Evolutionary conservation across 257 asterid genomes (phyloP), one percentile per base, ranked within the genome.

Genomic region (Ocimum tenuiflorum): DNA sequence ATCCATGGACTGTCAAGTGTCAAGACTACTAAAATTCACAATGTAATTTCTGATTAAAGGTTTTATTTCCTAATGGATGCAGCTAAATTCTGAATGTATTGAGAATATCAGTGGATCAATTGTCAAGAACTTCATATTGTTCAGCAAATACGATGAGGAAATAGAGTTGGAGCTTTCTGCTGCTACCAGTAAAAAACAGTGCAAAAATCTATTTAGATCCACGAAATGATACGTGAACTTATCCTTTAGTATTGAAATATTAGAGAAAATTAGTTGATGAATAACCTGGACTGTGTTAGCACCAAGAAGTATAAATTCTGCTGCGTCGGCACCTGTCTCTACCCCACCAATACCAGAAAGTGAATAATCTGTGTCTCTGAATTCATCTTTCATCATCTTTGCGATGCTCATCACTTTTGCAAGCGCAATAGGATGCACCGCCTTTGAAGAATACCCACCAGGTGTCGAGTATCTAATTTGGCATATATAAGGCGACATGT

Each of bases 341-440:
- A 92, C 96, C 29, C 97, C 99, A 67, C 99, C 99, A 54, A 92
- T 92, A 52, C 88, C 97, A 50, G 99, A 92, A 60, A 92, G 96
- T 24, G 99, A 87, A 50, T 24, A 69, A 60, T 76, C 90, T 54
- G 55, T 59, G 51, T 82, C 94, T n/a, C 63, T 79, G 64, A 82
- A 92, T 71, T 92, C 97, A 2, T 72, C 72, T 71, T 80, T 84
- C 83, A 92, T 87, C 99, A 92, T 89, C 82, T 66, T 75, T 3
- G 97, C 96, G 47, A 89, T 89, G 86, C 62, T 84, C 97, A 92
- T 89, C 49, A 92, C 99, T 77, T 89, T 92, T 68, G 90, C 99
- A 71, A 92, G 97, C 23, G 99, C 99, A 74, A 92, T 92, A 33
- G 99, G 99, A 75, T 92, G 99, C 46, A 92, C 97, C 14, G 99